A percentile compares a stretch with the other conserved stretches of the same genome.
Conservation (phyloP, 129 eudicot genomes). For the Lactuca saligna region DNA sequence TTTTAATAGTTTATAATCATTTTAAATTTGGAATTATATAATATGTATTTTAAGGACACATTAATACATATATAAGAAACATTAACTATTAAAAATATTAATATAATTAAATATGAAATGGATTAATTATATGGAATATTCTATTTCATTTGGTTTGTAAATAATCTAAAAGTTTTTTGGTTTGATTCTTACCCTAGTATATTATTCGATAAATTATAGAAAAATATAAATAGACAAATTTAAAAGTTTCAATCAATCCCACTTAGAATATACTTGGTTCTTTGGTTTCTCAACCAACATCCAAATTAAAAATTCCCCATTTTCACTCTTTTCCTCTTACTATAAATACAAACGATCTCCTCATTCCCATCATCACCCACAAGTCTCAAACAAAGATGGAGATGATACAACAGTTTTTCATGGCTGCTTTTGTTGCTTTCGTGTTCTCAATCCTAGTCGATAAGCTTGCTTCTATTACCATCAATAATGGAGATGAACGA, state of each 20-base stretch:
- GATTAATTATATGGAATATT: neutral
- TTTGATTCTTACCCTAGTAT: constrained; percentile 6
- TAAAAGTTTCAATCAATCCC: neutral
- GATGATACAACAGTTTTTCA: constrained; percentile 31
- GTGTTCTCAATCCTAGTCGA: constrained; percentile 32
- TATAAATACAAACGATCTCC: constrained; percentile 16
- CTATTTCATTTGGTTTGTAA: neutral
- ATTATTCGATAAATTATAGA: neutral
- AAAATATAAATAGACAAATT: neutral
- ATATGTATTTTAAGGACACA: too few species aligned
- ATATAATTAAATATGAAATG: too few species aligned
- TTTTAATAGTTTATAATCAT: too few species aligned
- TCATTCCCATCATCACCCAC: neutral
- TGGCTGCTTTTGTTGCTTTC: constrained; percentile 35
- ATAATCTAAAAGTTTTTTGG: neutral
- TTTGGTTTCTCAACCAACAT: constrained; percentile 27
- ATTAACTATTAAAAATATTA: too few species aligned
- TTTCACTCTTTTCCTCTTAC: constrained; percentile 14
- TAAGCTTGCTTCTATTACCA: constrained; percentile 18
- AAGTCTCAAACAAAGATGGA: constrained; percentile 26
- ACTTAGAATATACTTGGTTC: constrained; percentile 20
- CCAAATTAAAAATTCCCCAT: neutral
- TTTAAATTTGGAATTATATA: too few species aligned
- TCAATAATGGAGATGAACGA: constrained; percentile 11
- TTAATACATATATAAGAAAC: too few species aligned